These are phyloP conservation scores for Dactylorhiza incarnata DNA, from an alignment of 106 monocot genomes.

Conservation along the genomic window DNA sequence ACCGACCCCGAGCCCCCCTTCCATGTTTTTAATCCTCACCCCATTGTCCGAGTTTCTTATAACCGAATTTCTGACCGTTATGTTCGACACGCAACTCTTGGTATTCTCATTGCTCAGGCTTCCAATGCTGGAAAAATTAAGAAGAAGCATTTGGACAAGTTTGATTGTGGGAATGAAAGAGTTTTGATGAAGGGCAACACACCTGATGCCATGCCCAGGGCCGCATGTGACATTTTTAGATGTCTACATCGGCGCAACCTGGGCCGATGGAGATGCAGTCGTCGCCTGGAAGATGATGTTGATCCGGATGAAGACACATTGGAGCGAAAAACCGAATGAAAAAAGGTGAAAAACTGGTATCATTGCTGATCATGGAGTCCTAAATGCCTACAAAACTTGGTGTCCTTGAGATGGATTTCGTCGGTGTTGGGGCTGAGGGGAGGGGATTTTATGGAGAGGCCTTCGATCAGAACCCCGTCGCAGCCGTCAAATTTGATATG, in stretches of 20 bases:
- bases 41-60: constrained; percentile 89
- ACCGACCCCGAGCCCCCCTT: constrained; percentile 86
- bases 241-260: constrained; percentile 63
- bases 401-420: constrained; percentile 83
- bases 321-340: not conserved
- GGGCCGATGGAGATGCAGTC: constrained; percentile 97
- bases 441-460: constrained; percentile 70
- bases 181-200: not conserved
- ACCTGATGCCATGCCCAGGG: constrained; percentile 95
- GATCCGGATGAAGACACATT: no score
- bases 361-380: constrained; percentile 78
- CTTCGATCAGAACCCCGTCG: constrained; percentile 66
- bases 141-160: no score
- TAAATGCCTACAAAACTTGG: constrained; percentile 71
- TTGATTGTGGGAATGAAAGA: no score
- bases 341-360: constrained; percentile 13
- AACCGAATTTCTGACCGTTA: constrained; percentile 58
- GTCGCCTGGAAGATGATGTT: constrained; percentile 39
- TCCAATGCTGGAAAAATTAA: constrained; percentile 53
- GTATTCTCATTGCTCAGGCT: constrained; percentile 87
- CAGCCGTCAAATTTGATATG: constrained; percentile 89
- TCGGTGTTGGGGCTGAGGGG: constrained; percentile 90
- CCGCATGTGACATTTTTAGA: constrained; percentile 87
- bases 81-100: constrained; percentile 79
- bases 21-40: constrained; percentile 94